Evolutionary conservation across 2,329 filamentous ascomycete genomes (phyloP).

Genomic region (Aspergillus hortae): DNA sequence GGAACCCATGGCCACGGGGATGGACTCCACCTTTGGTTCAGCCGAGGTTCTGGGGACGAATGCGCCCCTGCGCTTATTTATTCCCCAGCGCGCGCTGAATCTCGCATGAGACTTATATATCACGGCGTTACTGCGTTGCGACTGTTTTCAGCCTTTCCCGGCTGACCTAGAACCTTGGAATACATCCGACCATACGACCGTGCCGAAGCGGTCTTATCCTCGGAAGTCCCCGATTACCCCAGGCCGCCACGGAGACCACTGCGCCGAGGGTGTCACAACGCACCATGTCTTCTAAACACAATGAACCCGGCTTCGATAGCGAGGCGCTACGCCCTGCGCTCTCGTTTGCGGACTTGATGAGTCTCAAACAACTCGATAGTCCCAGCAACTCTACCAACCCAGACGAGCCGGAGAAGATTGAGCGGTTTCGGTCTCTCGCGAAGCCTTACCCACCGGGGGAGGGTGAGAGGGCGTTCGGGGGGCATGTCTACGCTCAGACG

Average conservation of each 20-base stretch:
- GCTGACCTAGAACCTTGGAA: no score
- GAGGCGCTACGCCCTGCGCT: constrained; percentile 12
- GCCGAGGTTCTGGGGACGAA: not conserved
- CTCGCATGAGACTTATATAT: no score
- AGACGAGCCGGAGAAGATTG: constrained; percentile 23
- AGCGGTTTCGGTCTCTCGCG: constrained; percentile 27
- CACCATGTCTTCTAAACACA: constrained; percentile 6
- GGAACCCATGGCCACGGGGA: constrained; percentile 10
- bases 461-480: constrained; percentile 48
- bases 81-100: no score
- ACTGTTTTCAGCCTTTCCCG: no score
- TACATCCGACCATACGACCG: no score
- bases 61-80: no score
- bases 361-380: constrained; percentile 24
- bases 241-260: no score
- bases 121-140: no score
- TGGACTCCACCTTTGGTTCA: not conserved
- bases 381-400: constrained; percentile 4
- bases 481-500: constrained; percentile 57
- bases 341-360: constrained; percentile 31
- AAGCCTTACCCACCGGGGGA: constrained; percentile 42
- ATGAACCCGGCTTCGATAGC: constrained; percentile 3
- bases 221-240: no score
- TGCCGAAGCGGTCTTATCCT: no score
- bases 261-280: no score